Evolutionary conservation across 768 basidiomycete genomes (phyloP).

Genomic region (Naganishia antarctica): DNA sequence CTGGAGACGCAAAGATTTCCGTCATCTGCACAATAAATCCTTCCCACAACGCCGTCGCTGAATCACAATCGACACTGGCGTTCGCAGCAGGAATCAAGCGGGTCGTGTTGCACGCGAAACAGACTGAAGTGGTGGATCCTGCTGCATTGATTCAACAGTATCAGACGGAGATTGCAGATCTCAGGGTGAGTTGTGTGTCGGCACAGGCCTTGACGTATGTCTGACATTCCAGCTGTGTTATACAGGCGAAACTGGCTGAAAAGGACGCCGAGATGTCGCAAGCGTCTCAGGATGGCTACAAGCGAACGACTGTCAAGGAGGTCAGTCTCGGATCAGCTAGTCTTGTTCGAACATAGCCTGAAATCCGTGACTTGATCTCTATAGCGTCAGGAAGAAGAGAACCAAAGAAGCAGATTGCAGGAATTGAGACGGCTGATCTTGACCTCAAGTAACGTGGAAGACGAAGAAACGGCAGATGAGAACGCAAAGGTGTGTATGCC

Average conservation of each 20-base stretch:
- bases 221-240: background rate
- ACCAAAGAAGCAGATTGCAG: constrained; percentile 39
- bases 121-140: constrained; percentile 89
- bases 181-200: constrained; percentile 61
- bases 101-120: constrained; percentile 80
- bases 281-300: constrained; percentile 68
- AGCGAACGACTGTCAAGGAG: constrained; percentile 51
- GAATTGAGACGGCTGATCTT: constrained; percentile 48
- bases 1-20: constrained; percentile 90
- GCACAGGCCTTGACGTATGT: constrained; percentile 49
- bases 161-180: constrained; percentile 85
- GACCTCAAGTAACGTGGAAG: constrained; percentile 69
- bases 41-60: constrained; percentile 67
- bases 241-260: constrained; percentile 40
- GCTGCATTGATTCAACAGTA: constrained; percentile 91
- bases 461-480: constrained; percentile 27
- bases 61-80: constrained; percentile 79
- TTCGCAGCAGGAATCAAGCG: constrained; percentile 89
- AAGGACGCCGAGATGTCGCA: constrained; percentile 68
- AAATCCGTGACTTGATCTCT: background rate
- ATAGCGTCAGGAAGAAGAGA: constrained; percentile 37
- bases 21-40: constrained; percentile 96
- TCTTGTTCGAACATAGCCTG: background rate
- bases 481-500: constrained; percentile 14
- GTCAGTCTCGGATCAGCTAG: background rate